Evolutionary conservation across 208 protist genomes (phyloP).

Genomic region (Leishmania tropica): DNA sequence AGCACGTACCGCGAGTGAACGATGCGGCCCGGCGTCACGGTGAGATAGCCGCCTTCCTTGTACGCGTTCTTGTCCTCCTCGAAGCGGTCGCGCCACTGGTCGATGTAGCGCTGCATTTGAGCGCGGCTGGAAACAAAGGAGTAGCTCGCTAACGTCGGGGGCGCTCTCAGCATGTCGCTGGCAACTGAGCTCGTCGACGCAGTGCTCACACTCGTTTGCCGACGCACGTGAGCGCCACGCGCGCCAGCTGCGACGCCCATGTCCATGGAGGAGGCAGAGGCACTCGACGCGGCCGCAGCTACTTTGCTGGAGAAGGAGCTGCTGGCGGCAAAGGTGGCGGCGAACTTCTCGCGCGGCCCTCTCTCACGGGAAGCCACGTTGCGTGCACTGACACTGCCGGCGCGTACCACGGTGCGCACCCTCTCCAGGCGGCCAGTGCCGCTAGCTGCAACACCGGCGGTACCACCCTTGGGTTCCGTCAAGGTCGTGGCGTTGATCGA

Average conservation of each 20-base stretch:
- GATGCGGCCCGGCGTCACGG: slow-evolving; percentile 59
- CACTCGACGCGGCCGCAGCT: not conserved
- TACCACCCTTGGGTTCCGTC: not conserved
- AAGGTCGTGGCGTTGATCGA: not conserved
- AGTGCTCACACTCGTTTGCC: not conserved
- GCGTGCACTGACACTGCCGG: not conserved
- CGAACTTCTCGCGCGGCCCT: not conserved
- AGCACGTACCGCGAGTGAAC: slow-evolving; percentile 80
- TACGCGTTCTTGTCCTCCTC: slow-evolving; percentile 69
- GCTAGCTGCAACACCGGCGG: not conserved
- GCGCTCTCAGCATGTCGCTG: not conserved
- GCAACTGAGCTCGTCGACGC: not conserved
- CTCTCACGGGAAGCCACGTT: not conserved
- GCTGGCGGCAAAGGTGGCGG: not conserved
- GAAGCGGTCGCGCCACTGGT: slow-evolving; percentile 57
- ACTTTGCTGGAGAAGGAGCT: not conserved
- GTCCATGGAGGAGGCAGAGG: slow-evolving; percentile 13
- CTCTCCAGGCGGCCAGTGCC: not conserved
- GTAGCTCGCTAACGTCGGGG: slow-evolving; percentile 4
- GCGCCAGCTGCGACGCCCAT: not conserved
- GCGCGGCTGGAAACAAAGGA: slow-evolving; percentile 24
- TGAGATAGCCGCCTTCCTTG: slow-evolving; percentile 79
- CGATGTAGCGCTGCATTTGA: slow-evolving; percentile 49
- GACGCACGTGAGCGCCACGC: slow-evolving; percentile 2
- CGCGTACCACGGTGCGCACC: not conserved